Base-by-base conservation (phyloP, 805 yeast genomes). In the Metschnikowia reukaufii region DNA sequence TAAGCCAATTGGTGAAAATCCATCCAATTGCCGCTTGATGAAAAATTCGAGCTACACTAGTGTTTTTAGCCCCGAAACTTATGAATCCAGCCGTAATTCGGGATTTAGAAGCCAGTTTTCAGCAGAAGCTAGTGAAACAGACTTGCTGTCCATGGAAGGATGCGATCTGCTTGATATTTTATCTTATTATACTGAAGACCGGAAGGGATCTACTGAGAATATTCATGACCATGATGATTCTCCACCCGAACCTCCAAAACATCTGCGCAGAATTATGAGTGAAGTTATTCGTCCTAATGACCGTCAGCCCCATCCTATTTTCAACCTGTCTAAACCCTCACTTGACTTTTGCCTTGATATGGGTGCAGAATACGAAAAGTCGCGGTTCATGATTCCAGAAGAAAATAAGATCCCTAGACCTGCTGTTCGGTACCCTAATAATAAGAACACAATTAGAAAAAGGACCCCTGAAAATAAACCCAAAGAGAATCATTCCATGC, bases 281-380 rank as follows among this genome's bases (percentile, higher is more conserved):
- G 37, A 42, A 8, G 16, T 15, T 8, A 34, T 16, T 23, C 18
- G 10, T 18, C 13, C 44, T 12, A 4, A 25, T 6, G 16, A 27
- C 16, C 15, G 21, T 7, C 23, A 16, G 36, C 20, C 8, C 17
- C 39, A 31, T 16, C 39, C 39, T 10, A 19, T 36, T 15, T 36
- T 31, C 13, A 36, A 12, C 6, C 31, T 19, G 7, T 7, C 32
- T 10, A 21, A n/a, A 20, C 25, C 29, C 5, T 18, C 52, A 4
- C 4, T 30, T 13, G 50, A 50, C 30, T 45, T 37, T 25, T 51
- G 55, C 34, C 53, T 56, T 9, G 59, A 56, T 36, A 4, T 48
- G 17, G 51, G 54, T 12, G 56, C 58, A 10, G 59, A 56, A n/a
- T 56, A 56, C 48, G 53, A 51, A 39, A 49, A 46, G 30, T 54